Base-by-base conservation (phyloP, 2,329 filamentous ascomycete genomes). In the Hirsutella rhossiliensis region DNA sequence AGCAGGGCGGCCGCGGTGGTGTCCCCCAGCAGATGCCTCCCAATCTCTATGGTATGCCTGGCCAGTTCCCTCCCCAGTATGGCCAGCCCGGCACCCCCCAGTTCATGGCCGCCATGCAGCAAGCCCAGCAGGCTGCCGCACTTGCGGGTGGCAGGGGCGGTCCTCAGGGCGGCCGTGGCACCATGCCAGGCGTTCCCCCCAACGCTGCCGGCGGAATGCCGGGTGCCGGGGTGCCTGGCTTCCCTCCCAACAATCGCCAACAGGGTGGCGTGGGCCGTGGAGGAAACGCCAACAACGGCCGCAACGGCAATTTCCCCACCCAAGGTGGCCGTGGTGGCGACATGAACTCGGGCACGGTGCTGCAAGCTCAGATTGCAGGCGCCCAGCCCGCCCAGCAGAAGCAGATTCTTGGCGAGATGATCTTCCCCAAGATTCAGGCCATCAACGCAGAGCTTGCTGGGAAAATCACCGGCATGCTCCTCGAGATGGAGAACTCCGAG, bases 401-500 rank as follows among this genome's bases (percentile, higher is more conserved):
- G 81, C 92, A 98, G 76, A 87, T 97, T 67, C 81, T 98, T 44
- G 92, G 92, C 65, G 92, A 98, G 72, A 82, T 87, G 56, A 84
- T 98, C 57, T 98, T 97, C 78, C 92, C 92, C 62, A 98, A 97
- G 84, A 97, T 98, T 60, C 82, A 89, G 66, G 80, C 79, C 54
- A 82, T 95, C 68, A 92, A 98, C 73, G 85, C 88, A 48, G 89
- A 96, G 58, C 76, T 98, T 59, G 92, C 92, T 50, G 92, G 92
- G 63, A 98, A 98, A 82, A 97, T 98, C 66, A 98, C 92, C 49
- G 92, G 92, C 70, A 98, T 98, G 92, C 84, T 98, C 58, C 71
- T 98, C 58, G 92, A 98, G 78, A 98, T 98, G 92, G 92, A 97
- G 59, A 97, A 97, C 69, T 65, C 75, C 46, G 92, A 98, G 73